A percentile compares a stretch with the other conserved stretches of the same genome.
phyloP scores from a whole-genome alignment of 2,329 filamentous ascomycete species.

The Verticillium dahliae region DNA sequence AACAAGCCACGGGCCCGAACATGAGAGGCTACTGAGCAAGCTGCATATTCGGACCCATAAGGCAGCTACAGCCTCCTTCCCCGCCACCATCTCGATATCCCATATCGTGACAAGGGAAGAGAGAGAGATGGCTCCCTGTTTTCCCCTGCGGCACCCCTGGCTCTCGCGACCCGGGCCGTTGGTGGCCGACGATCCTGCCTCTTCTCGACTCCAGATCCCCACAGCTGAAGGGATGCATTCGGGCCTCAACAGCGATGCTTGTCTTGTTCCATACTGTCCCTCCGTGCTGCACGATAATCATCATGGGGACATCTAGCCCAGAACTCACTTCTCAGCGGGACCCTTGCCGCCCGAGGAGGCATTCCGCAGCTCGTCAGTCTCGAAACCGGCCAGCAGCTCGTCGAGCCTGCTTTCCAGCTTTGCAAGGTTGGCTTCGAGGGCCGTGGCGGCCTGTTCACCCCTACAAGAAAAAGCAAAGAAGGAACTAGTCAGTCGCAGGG shows the following conservation, averaged over 20 bases:
- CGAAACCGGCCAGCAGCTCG: constrained; percentile 43
- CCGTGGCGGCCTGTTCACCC: constrained; percentile 47
- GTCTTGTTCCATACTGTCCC: background rate
- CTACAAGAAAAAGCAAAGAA: constrained; percentile 18
- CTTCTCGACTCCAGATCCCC: background rate
- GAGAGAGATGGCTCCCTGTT: background rate
- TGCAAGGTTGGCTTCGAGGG: constrained; percentile 45
- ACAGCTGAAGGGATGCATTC: too few species aligned
- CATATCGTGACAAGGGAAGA: background rate
- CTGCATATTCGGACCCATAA: background rate
- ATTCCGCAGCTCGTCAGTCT: constrained; percentile 14
- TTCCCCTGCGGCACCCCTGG: background rate
- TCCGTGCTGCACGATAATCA: too few species aligned
- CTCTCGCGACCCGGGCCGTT: background rate
- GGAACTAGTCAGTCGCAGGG: background rate
- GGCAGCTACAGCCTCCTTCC: background rate
- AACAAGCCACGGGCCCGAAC: background rate
- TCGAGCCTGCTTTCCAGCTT: constrained; percentile 50
- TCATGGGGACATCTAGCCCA: background rate
- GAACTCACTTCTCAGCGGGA: background rate
- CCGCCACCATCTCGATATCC: background rate
- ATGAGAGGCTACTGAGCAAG: background rate
- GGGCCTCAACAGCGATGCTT: background rate
- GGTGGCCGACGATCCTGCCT: background rate
- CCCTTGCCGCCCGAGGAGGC: background rate